A percentile compares a stretch with the other conserved stretches of the same genome.
phyloP scores from a whole-genome alignment of 2,329 filamentous ascomycete genomes.

The Fusarium pseudocircinatum region DNA sequence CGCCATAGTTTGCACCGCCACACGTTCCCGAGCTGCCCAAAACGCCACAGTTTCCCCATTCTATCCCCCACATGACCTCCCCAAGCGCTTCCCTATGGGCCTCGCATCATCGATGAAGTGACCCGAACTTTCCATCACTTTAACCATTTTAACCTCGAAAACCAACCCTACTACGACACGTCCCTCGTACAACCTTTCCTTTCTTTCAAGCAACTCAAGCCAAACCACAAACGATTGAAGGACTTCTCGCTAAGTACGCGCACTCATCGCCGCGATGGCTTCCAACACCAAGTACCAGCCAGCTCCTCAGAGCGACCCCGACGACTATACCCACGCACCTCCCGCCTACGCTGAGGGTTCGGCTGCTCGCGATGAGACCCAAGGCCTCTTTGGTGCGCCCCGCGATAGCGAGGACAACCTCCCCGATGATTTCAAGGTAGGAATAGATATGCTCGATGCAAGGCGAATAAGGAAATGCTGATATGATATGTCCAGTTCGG shows the following conservation, averaged over 20 bases:
- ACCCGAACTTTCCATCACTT: constrained; percentile 29
- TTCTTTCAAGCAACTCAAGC: neutral
- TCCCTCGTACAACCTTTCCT: neutral
- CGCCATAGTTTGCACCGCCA: constrained; percentile 39
- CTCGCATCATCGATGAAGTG: constrained; percentile 37
- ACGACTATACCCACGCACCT: constrained; percentile 82
- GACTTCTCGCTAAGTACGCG: neutral
- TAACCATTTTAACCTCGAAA: constrained; percentile 13
- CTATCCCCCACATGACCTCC: constrained; percentile 38
- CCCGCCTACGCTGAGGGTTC: constrained; percentile 77
- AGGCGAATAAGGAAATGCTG: neutral
- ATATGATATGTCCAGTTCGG: constrained; percentile 71
- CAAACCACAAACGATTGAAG: neutral
- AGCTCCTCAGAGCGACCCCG: constrained; percentile 86
- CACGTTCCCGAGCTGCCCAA: constrained; percentile 15
- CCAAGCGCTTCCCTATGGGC: constrained; percentile 14
- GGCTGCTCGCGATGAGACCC: constrained; percentile 60
- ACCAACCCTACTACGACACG: neutral
- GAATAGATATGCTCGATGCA: neutral
- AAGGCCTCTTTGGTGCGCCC: constrained; percentile 73
- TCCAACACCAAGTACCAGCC: constrained; percentile 83
- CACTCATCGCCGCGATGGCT: constrained; percentile 63
- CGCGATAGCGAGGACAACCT: constrained; percentile 89
- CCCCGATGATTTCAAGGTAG: constrained; percentile 95
- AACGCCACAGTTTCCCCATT: constrained; percentile 32